Base-by-base conservation (phyloP, 257 asterid species). In the Thymus quinquecostatus region DNA sequence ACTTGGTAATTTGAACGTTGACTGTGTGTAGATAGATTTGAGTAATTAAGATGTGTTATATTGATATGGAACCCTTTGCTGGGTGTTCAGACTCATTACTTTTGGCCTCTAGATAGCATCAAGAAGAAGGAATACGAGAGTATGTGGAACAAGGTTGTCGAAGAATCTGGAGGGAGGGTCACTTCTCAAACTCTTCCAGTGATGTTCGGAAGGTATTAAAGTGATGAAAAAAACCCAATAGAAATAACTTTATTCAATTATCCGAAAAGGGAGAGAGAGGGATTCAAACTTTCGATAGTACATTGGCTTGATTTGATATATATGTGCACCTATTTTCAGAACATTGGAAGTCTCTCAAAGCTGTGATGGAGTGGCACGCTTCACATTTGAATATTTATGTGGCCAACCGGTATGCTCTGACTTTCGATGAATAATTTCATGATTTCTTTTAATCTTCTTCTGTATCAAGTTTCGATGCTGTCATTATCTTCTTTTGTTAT, bases 191-290 rank as follows among this genome's bases (percentile, higher is more conserved):
- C 88, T 77, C 85, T 94, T 80, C 83, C 82, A 13, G 97, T 94
- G 86, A 94, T 94, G 99, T 94, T 94, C 77, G 97, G 99, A 73
- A 88, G 99, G 99, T 91, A 79, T 11, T 21, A 48, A 30, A 29
- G 34, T 57, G 9, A 36, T 41, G 60, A 29, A 48, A 59, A 28
- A 29, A 48, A 57, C 49, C 34, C 12, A 60, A 32, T 70, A 38
- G 41, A 38, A 36, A 38, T 7, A 38, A 4, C 4, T 38, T 7
- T 38, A 36, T 36, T 36, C 7, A 38, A 38, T 38, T 5, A 38
- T 4, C 8, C 5, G 6, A 38, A 38, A 3, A 38, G 6, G 41
- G 41, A 38, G 41, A 38, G 41, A 38, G 41, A 38, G 41, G 7
- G 41, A 38, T 38, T 5, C 7, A 38, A 38, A 5, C 41, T 36